These are phyloP conservation scores for Hanseniaspora gamundiae DNA, from an alignment of 1,139 yeast species.

Conservation along the genomic window DNA sequence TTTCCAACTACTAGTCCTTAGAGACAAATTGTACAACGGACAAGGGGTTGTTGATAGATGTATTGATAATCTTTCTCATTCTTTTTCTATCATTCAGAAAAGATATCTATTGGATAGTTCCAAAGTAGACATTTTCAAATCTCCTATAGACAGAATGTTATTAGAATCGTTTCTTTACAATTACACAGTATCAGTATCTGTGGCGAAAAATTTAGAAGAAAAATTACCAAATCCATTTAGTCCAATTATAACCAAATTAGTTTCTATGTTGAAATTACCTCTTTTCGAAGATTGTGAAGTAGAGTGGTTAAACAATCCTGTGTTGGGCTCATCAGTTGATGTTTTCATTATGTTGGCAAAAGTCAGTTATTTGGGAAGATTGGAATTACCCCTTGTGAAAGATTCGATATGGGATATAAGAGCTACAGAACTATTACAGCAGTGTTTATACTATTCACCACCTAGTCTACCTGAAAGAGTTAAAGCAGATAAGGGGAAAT, in stretches of 20 bases:
- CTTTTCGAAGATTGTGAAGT: conserved; percentile 24
- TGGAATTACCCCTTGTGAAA: conserved; percentile 12
- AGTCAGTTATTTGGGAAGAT: conserved; percentile 29
- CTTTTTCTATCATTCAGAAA: conserved; percentile 11
- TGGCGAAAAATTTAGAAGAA: conserved; percentile 14
- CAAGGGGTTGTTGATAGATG: conserved; percentile 12
- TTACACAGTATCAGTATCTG: conserved; percentile 24
- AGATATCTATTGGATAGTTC: conserved; percentile 9
- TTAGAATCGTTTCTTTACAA: conserved; percentile 30
- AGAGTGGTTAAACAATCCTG: conserved; percentile 29
- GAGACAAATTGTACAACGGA: conserved; percentile 12
- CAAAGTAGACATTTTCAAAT: conserved; percentile 5
- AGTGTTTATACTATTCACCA: conserved; percentile 14
- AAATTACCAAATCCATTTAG: conserved; percentile 28
- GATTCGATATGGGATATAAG: conserved; percentile 9
- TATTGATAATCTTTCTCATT: conserved; percentile 12
- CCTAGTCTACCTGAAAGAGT: conserved; percentile 11
- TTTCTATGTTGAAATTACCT: conserved; percentile 24
- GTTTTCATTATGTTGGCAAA: conserved; percentile 31
- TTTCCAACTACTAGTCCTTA: conserved; percentile 11
- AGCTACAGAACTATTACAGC: conserved; percentile 11
- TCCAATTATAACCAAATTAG: conserved; percentile 24
- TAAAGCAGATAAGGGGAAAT: conserved; percentile 10
- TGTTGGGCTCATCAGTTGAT: conserved; percentile 27
- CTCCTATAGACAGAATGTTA: conserved; percentile 23